These are phyloP conservation scores for Solidago caesia DNA, from an alignment of 129 eudicot species.

Conservation along the genomic window DNA sequence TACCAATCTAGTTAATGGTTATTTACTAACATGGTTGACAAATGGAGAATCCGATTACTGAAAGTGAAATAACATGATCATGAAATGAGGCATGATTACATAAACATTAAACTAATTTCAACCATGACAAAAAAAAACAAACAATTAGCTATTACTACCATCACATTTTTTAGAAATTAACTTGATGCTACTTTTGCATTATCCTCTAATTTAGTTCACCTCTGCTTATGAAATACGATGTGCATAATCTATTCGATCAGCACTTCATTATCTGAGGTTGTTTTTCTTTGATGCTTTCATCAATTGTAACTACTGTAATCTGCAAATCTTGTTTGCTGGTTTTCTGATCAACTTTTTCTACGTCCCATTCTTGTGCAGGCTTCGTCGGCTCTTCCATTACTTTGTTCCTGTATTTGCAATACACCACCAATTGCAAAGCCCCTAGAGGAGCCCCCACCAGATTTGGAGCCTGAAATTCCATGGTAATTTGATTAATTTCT, in stretches of 20 bases:
- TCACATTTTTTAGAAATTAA: conserved; percentile 18
- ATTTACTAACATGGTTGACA: background rate
- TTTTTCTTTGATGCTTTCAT: conserved; percentile 27
- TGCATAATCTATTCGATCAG: conserved; percentile 21
- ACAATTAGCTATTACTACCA: conserved; percentile 10
- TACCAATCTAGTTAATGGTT: background rate
- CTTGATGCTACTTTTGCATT: conserved; percentile 17
- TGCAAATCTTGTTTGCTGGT: conserved; percentile 41
- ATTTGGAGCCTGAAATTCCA: conserved; percentile 68
- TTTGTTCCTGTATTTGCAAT: conserved; percentile 58
- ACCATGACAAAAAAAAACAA: conserved; percentile 19
- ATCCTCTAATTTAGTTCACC: conserved; percentile 19
- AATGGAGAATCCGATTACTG: conserved; percentile 16
- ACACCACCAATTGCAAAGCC: conserved; percentile 59
- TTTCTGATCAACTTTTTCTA: conserved; percentile 47
- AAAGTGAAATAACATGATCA: conserved; percentile 22
- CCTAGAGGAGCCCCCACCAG: conserved; percentile 70
- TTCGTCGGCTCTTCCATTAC: conserved; percentile 36
- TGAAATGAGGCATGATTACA: conserved; percentile 20
- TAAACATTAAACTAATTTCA: conserved; percentile 20
- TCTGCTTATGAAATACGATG: conserved; percentile 19
- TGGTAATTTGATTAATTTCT: background rate
- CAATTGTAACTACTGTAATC: conserved; percentile 29
- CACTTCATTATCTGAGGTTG: conserved; percentile 20
- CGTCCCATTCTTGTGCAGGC: conserved; percentile 52